phyloP scores from a whole-genome alignment of 2,329 filamentous ascomycete species.

The Fusarium scirpi region DNA sequence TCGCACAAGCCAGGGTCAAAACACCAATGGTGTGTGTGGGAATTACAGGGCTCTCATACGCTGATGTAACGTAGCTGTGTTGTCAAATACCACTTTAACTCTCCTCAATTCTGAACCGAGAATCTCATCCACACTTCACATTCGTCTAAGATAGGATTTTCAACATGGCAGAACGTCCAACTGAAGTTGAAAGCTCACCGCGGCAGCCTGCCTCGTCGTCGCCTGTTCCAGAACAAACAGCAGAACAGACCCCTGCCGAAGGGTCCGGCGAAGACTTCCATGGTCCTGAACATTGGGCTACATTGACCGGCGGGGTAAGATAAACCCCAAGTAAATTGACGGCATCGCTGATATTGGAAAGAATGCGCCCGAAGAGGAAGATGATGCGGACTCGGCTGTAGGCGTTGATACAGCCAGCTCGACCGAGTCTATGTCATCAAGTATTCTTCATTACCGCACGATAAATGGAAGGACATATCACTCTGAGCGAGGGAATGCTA shows the following conservation, averaged over 20 bases:
- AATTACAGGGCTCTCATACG: neutral
- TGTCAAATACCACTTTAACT: neutral
- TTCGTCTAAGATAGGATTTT: fast-evolving
- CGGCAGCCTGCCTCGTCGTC: neutral
- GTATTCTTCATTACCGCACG: constrained; percentile 40
- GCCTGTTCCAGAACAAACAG: neutral
- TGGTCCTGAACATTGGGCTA: constrained; percentile 14
- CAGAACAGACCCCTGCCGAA: neutral
- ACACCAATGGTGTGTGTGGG: neutral
- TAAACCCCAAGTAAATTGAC: fast-evolving
- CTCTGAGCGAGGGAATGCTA: constrained; percentile 30
- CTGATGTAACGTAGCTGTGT: neutral
- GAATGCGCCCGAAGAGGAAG: neutral
- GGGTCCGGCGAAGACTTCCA: constrained; percentile 7
- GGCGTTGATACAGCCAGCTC: constrained; percentile 34
- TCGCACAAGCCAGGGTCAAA: neutral
- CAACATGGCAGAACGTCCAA: neutral
- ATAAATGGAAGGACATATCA: constrained; percentile 44
- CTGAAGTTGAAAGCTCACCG: fast-evolving
- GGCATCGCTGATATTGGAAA: neutral
- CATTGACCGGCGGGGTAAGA: constrained; percentile 6
- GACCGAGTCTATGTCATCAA: constrained; percentile 41
- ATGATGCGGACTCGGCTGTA: constrained; percentile 33
- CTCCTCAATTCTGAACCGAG: neutral
- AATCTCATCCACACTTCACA: too few relatives aligned